Percentiles rank a stretch among this genome's conserved stretches.
These are phyloP conservation scores for Tilletia caries DNA, from an alignment of 1,284 basidiomycete genomes.

Conservation along the genomic window DNA sequence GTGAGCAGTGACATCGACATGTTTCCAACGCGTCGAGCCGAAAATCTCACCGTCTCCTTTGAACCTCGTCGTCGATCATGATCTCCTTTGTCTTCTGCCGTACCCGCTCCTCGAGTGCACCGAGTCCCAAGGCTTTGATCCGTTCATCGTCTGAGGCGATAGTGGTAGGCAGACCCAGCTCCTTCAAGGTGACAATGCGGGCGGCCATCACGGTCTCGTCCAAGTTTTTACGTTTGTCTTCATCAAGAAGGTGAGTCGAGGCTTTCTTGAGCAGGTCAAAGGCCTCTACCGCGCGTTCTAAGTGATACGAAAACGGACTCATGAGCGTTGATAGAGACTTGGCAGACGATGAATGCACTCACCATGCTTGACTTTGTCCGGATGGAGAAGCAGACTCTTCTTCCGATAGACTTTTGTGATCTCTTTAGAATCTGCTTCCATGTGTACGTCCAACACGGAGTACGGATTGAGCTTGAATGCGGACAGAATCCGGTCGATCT, in stretches of 20 bases:
- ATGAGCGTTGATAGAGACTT: not conserved
- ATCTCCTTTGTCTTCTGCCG: constrained; percentile 59
- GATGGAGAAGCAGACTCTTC: constrained; percentile 62
- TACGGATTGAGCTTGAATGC: constrained; percentile 63
- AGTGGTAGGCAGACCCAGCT: constrained; percentile 40
- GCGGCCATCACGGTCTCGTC: constrained; percentile 54
- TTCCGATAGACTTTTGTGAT: constrained; percentile 61
- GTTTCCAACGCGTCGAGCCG: not conserved
- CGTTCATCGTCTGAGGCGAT: constrained; percentile 55
- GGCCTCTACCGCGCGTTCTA: constrained; percentile 58
- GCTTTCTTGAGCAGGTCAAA: constrained; percentile 63
- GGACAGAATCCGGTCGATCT: constrained; percentile 59
- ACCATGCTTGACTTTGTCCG: constrained; percentile 61
- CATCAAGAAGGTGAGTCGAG: constrained; percentile 51
- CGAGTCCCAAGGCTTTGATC: constrained; percentile 54
- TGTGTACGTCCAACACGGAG: constrained; percentile 60
- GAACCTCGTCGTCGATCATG: constrained; percentile 61
- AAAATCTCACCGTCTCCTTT: constrained; percentile 53
- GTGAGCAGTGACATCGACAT: not conserved
- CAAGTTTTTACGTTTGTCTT: constrained; percentile 48
- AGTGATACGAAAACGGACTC: not conserved
- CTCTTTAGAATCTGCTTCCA: constrained; percentile 57
- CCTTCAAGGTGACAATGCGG: constrained; percentile 53
- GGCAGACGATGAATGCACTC: not conserved
- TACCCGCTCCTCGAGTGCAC: constrained; percentile 56